Base-by-base conservation (phyloP, 1,284 basidiomycete genomes). In the Apiotrichum veenhuisii region DNA sequence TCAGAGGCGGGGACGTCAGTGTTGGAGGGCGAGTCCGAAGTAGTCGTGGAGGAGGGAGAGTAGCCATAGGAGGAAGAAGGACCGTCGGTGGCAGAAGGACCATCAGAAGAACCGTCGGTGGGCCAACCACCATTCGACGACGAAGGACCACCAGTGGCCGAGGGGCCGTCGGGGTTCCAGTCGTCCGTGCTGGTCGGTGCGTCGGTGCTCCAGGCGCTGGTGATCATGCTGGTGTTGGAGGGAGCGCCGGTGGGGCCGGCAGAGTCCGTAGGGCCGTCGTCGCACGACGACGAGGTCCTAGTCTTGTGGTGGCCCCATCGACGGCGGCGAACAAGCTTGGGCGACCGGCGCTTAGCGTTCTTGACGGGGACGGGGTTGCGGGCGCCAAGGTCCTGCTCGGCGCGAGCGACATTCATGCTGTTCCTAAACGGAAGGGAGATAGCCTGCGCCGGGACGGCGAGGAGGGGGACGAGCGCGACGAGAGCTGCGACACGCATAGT, bases 81-180 rank as follows among this genome's bases (percentile, higher is more conserved):
- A 10, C 55, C 34, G 43, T 55, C 52, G 10, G 51, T 48, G 49
- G 54, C 49, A 11, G 62, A 62, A 53, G 56, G 59, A 25, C 52
- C 49, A 37, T 61, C 51, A 30, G 49, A 54, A 12, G 52, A 54
- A 23, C 48, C 55, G 23, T 34, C 27, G 3, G 53, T 50, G 14
- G 67, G 44, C n/a, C 61, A 61, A n/a, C 61, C 49, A 15, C 47
- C 30, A 20, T 61, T 58, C 22, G 67, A 54, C 33, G 51, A 40
- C 7, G 62, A 42, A 48, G 30, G 30, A 12, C 7, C 12, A 5
- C 30, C 5, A 30, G 30, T 30, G 30, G 30, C 12, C 30, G 30
- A 30, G 30, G 30, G 5, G 30, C 7, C 7, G 42, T 42, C 10
- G 33, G 22, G 10, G 34, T 12, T 37, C 26, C 33, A 30, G 30